Base-by-base conservation (phyloP, 176 grass and related monocot genomes). In the Oryza nivara region DNA sequence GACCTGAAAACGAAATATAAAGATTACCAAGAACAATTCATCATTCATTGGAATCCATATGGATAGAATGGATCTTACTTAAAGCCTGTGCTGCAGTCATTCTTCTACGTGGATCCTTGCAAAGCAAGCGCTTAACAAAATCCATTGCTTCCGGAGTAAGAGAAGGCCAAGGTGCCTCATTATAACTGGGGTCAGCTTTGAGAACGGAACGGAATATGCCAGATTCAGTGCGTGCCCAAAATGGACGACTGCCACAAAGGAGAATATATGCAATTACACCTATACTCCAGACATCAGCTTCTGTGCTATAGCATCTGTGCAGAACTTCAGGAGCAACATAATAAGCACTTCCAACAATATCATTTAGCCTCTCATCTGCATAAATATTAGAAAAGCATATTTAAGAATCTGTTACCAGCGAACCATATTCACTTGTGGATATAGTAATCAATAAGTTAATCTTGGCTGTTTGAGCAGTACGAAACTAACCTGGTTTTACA, bases 301-400 rank as follows among this genome's bases (percentile, higher is more conserved):
- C 93, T 60, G 90, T 92, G 76, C 93, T 84, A 81, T 95, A 95
- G 70, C 85, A 95, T 83, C 88, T 95, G 72, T 92, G 93, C 67
- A 95, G 77, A 86, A 97, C 91, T 85, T 97, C 94, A 23, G 94
- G 94, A 84, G 94, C 94, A 86, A 97, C 91, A 65, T 97, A 97
- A 86, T 97, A 97, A 73, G 91, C 94, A 78, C 94, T 97, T 86
- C 94, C 94, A 86, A 97, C 94, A 23, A 98, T 95, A 75, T 98
- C 92, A 92, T 95, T 95, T 20, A 95, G 72, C 86, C 88, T 88
- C 84, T 95, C 93, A 88, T 95, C 93, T 95, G 80, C 49, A 86
- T 72, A 76, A 85, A 70, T 71, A 79, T 86, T 65, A 72, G 43
- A 83, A 74, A 7, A 36, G 7, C 9, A 3, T 32, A 65, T 83